A percentile compares a stretch with the other conserved stretches of the same genome.
Evolutionary conservation across 202 grass and related monocot genomes (phyloP).

Genomic region (Eragrostis tef): DNA sequence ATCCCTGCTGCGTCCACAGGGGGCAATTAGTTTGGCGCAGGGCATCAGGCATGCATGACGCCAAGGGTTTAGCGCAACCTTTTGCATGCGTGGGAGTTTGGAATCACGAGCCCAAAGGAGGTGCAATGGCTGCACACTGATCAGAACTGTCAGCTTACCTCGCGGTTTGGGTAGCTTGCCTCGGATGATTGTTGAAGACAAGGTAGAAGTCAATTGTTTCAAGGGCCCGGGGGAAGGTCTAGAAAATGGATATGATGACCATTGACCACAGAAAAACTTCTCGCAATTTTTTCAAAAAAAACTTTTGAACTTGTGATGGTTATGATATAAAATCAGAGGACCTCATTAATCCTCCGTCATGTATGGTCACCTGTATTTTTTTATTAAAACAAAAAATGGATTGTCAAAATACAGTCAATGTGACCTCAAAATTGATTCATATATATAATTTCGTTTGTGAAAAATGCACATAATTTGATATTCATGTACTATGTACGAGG

Average conservation of each 20-base stretch:
- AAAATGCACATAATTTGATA: too few species aligned
- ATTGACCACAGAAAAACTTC: neutral
- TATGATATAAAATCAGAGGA: too few species aligned
- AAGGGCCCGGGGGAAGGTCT: neutral
- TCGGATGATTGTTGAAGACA: constrained; percentile 6
- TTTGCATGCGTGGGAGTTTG: constrained; percentile 45
- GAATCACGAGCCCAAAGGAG: constrained; percentile 37
- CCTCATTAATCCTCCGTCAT: neutral
- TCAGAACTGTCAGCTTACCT: constrained; percentile 23
- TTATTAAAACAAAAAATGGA: too few species aligned
- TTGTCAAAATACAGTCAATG: too few species aligned
- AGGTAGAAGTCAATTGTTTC: neutral
- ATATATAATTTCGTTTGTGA: too few species aligned
- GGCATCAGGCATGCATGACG: neutral
- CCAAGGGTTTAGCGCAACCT: neutral
- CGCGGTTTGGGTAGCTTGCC: neutral
- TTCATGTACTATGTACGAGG: too few species aligned
- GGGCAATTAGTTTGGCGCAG: constrained; percentile 20
- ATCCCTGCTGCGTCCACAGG: constrained; percentile 14
- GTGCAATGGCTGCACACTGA: neutral
- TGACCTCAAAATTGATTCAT: too few species aligned
- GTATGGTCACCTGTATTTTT: neutral
- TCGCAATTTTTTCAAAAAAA: too few species aligned
- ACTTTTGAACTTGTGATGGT: too few species aligned
- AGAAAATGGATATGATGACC: neutral